Percentiles rank a stretch among this genome's conserved stretches.
phyloP scores from a whole-genome alignment of 148 eudicot species.

The Vaccinium myrtillus region DNA sequence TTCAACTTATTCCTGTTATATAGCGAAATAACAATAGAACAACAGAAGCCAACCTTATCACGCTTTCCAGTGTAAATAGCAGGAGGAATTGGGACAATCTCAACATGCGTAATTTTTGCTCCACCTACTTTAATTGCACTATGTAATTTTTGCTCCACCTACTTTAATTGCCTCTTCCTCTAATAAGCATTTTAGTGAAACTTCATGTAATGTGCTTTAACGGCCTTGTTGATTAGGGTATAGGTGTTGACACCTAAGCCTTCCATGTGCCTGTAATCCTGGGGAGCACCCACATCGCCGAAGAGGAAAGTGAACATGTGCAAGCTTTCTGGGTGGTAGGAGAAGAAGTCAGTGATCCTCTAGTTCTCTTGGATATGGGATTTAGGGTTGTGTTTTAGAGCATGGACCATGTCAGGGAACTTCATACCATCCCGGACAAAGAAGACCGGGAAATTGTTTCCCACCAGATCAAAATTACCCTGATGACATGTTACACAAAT shows the following conservation, averaged over 20 bases:
- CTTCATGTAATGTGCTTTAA: conserved; percentile 78
- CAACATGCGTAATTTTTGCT: conserved; percentile 85
- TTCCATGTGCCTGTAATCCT: conserved; percentile 92
- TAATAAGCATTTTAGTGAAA: conserved; percentile 75
- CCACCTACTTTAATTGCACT: conserved; percentile 86
- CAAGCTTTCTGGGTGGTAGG: conserved; percentile 91
- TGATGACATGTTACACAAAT: conserved; percentile 19
- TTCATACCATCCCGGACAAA: conserved; percentile 90
- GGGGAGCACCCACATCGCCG: conserved; percentile 81
- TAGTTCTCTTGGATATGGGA: conserved; percentile 94
- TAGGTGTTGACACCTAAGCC: conserved; percentile 92
- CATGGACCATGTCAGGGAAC: conserved; percentile 92
- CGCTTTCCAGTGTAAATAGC: conserved; percentile 60
- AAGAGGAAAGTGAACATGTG: conserved; percentile 83
- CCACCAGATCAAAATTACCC: conserved; percentile 97
- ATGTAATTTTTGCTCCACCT: conserved; percentile 89
- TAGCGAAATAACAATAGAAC: background rate
- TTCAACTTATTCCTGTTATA: background rate
- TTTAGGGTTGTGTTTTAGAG: conserved; percentile 92
- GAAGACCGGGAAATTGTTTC: conserved; percentile 95
- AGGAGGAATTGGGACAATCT: conserved; percentile 73
- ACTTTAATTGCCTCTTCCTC: conserved; percentile 80
- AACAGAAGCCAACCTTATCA: conserved; percentile 55
- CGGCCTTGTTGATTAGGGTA: conserved; percentile 75
- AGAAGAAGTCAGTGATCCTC: conserved; percentile 90